Evolutionary conservation across 176 grass and related monocot species (phyloP).

Genomic region (Calamus simplicifolius): DNA sequence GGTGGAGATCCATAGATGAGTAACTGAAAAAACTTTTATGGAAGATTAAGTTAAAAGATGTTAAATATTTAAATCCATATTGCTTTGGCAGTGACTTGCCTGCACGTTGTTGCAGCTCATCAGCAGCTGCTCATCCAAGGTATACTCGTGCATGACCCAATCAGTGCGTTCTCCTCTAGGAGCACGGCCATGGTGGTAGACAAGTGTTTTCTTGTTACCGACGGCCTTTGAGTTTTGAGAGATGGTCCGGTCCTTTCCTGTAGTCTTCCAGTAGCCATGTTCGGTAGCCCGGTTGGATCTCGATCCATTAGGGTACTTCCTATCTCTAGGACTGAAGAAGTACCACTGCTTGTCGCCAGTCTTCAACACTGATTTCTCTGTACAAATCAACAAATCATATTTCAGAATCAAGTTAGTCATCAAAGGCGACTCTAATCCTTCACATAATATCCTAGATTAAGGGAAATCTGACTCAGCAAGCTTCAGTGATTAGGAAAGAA

Average conservation of each 20-base stretch:
- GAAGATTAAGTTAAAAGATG: background rate
- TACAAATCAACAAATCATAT: background rate
- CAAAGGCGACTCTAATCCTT: too few relatives aligned
- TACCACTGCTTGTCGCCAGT: slow-evolving; percentile 89
- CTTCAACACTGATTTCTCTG: slow-evolving; percentile 74
- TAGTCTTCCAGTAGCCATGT: slow-evolving; percentile 78
- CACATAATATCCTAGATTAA: too few relatives aligned
- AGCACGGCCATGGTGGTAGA: slow-evolving; percentile 81
- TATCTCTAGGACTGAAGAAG: slow-evolving; percentile 83
- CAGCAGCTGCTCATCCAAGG: slow-evolving; percentile 48
- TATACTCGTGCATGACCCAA: slow-evolving; percentile 94
- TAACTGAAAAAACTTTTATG: background rate
- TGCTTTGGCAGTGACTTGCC: slow-evolving; percentile 9
- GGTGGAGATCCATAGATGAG: background rate
- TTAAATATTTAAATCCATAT: background rate
- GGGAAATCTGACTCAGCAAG: too few relatives aligned
- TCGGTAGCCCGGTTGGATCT: slow-evolving; percentile 70
- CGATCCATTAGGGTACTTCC: slow-evolving; percentile 84
- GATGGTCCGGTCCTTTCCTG: slow-evolving; percentile 68
- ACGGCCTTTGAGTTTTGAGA: slow-evolving; percentile 29
- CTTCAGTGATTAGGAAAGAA: too few relatives aligned
- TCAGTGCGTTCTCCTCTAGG: slow-evolving; percentile 68
- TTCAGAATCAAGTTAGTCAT: too few relatives aligned
- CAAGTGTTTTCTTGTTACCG: slow-evolving; percentile 83
- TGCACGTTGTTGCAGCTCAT: slow-evolving; percentile 17